Base-by-base conservation (phyloP, 2,329 filamentous ascomycete species). In the Teratosphaeria epicoccoides region DNA sequence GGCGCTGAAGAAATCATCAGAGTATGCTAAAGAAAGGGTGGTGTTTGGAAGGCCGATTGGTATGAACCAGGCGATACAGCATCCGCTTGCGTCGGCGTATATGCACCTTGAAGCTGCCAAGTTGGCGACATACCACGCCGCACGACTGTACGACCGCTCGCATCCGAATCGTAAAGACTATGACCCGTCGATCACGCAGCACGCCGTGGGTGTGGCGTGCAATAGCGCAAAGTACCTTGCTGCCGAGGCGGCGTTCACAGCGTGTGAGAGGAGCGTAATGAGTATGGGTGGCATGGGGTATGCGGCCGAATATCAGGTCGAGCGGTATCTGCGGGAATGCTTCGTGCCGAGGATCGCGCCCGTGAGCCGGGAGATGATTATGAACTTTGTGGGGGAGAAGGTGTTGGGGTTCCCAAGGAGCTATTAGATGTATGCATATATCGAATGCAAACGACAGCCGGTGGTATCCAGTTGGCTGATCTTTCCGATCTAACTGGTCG, bases 341-440 rank as follows among this genome's bases (percentile, higher is more conserved):
- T 73, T 82, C 52, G 78, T 82, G 9, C 79, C 79, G 1, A 63
- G 79, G 22, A 79, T 82, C 54, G 79, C 79, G 2, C 79, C 79
- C 0, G 76, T 82, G 5, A 80, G 76, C 57, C 51, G 81, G 56
- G 85, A 88, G 70, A 88, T 88, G 85, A 85, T 88, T 49, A 70
- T 86, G 72, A 88, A 87, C 58, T 87, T 82, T 64, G 77, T 88
- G 11, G 75, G 77, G 2, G 84, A 87, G 64, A 85, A 80, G 69
- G 83, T 80, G 0, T 66, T 88, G n/a, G 70, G 75, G 3, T 60
- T 88, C 24, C 85, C 84, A 1, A 73, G 81, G 53, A 87, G 83
- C 61, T 88, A 87, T 57, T 87, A 61, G 20, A 14, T 6, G 17
- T 22, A 11, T 22, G 23, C n/a, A 11, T 24, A 23, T 24, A 10